phyloP scores from a whole-genome alignment of 129 eudicot genomes.

The Ambrosia trifida region DNA sequence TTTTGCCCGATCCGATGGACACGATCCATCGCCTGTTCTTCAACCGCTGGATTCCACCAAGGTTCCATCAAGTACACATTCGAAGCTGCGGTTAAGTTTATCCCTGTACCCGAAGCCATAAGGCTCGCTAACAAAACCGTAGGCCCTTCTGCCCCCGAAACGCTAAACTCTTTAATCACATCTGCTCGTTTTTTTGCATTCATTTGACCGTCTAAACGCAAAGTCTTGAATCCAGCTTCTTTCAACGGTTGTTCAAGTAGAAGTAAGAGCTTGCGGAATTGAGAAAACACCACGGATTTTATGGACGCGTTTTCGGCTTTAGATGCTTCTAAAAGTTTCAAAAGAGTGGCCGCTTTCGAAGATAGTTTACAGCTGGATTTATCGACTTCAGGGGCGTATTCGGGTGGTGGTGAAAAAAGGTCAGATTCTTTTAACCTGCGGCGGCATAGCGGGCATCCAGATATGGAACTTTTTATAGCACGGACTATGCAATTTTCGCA shows the following conservation, averaged over 20 bases:
- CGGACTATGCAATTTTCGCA: conserved; percentile 71
- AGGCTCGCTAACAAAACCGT: conserved; percentile 85
- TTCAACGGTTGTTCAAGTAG: conserved; percentile 74
- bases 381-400: conserved; percentile 36
- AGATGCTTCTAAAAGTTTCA: conserved; percentile 53
- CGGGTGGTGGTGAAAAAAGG: conserved; percentile 72
- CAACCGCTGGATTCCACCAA: conserved; percentile 99
- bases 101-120: conserved; percentile 81
- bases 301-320: conserved; percentile 40
- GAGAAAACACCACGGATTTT: conserved; percentile 81
- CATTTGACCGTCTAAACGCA: conserved; percentile 84
- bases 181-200: conserved; percentile 60
- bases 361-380: conserved; percentile 40
- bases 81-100: conserved; percentile 78
- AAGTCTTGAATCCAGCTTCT: conserved; percentile 66
- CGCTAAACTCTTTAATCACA: conserved; percentile 57
- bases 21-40: conserved; percentile 95
- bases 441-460: conserved; percentile 86
- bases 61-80: conserved; percentile 89
- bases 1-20: conserved; percentile 89
- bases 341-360: conserved; percentile 62
- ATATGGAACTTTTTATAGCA: conserved; percentile 54
- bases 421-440: conserved; percentile 59
- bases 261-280: conserved; percentile 65
- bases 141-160: conserved; percentile 51